Evolutionary conservation across 192 early-diverging fungal genomes (phyloP).

Genomic region (Backusella psychrophila): DNA sequence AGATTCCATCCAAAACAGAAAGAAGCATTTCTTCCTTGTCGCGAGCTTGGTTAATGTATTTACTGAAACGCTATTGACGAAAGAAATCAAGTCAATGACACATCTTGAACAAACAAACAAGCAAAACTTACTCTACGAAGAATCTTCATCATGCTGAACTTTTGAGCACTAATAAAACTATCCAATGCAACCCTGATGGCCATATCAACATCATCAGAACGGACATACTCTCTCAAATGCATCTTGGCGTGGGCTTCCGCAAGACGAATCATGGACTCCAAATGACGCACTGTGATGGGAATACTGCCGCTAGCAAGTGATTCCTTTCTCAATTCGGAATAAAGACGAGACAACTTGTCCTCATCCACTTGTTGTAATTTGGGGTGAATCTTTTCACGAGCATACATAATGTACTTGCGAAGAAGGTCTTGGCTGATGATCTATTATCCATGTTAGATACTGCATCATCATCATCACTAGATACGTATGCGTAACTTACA

Average conservation of each 20-base stretch:
- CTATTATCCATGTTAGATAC: conserved; percentile 34
- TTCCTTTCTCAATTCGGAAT: conserved; percentile 89
- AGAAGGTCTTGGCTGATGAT: conserved; percentile 79
- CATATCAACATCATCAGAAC: conserved; percentile 89
- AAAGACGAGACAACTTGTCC: conserved; percentile 86
- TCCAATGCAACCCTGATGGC: conserved; percentile 88
- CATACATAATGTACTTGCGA: conserved; percentile 88
- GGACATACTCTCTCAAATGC: conserved; percentile 91
- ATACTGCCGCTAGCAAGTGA: conserved; percentile 72
- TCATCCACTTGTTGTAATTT: conserved; percentile 84
- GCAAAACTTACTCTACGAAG: conserved; percentile 61
- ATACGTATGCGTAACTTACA: conserved; percentile 39
- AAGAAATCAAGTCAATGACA: conserved; percentile 52
- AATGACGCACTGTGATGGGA: conserved; percentile 86
- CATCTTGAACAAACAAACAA: background rate
- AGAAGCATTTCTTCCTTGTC: conserved; percentile 84
- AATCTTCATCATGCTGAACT: conserved; percentile 83
- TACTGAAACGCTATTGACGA: conserved; percentile 63
- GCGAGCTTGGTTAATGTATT: conserved; percentile 73
- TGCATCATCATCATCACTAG: background rate
- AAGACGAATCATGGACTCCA: conserved; percentile 85
- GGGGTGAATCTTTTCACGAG: conserved; percentile 71
- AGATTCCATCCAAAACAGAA: conserved; percentile 69
- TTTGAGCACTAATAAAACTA: conserved; percentile 91
- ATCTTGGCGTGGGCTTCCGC: conserved; percentile 91